phyloP scores from a whole-genome alignment of 257 asterid species.

The Dorcoceras hygrometricum region DNA sequence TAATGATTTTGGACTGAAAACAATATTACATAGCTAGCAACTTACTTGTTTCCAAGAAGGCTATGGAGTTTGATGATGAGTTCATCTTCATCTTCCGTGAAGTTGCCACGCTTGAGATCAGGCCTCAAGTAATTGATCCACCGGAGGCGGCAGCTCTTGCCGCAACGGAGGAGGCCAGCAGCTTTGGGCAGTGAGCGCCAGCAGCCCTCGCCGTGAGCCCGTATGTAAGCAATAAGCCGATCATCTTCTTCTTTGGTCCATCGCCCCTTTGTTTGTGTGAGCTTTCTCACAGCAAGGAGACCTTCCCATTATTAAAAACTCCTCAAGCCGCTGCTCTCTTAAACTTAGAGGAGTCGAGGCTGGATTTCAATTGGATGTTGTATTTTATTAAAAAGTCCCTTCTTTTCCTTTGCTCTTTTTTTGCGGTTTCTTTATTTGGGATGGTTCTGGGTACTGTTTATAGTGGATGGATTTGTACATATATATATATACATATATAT shows the following conservation, averaged over 20 bases:
- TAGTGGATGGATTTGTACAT: conserved; percentile 11
- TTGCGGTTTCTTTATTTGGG: conserved; percentile 7
- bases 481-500: no score
- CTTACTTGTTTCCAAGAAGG: conserved; percentile 91
- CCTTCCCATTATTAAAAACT: conserved; percentile 62
- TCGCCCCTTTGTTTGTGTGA: conserved; percentile 92
- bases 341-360: background rate
- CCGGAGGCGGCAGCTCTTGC: conserved; percentile 88
- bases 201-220: conserved; percentile 90
- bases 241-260: conserved; percentile 98
- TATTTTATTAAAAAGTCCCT: background rate
- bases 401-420: background rate
- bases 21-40: background rate
- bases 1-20: background rate
- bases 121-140: conserved; percentile 94
- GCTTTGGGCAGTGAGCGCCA: conserved; percentile 96
- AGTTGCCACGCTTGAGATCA: conserved; percentile 89
- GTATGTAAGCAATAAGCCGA: conserved; percentile 65
- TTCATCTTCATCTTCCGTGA: conserved; percentile 80
- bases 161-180: conserved; percentile 94
- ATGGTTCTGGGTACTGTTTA: background rate
- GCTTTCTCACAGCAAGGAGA: conserved; percentile 98
- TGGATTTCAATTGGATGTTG: background rate
- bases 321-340: background rate
- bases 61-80: conserved; percentile 88